Evolutionary conservation across 176 grass and related monocot species (phyloP), one percentile per base, ranked within the genome.

Genomic region (Carex scoparia): DNA sequence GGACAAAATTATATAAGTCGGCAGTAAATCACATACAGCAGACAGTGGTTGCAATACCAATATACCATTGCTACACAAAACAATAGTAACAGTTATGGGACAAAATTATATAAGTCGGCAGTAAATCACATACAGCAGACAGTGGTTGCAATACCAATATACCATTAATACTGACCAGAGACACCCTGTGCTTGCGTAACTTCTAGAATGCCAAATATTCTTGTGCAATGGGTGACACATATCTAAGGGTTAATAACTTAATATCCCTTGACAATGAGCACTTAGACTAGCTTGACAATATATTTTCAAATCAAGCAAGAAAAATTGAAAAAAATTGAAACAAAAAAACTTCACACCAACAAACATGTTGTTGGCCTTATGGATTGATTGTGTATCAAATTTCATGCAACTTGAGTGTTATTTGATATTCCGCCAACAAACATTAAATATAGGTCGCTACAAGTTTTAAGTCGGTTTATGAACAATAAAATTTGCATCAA

Each of bases 21-120:
- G 57, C 27, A 77, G 55, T 77, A 77, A 77, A 78, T 57, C 1
- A 78, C n/a, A 23, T 8, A 78, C 13, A 33, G 23, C 73, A 77
- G 12, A 77, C 51, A 54, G 13, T 77, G 4, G 46, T 55, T 76
- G 19, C 69, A 72, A 40, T 23, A 23, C 23, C 23, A 23, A 23
- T 23, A 65, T 73, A 48, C 46, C 27, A 37, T 37, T 54, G 95
- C 95, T 94, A 86, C 79, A 91, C 54, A 59, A 74, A 48, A 69
- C 6, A 83, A 68, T 75, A 69, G 48, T 32, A 56, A 56, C 51
- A 57, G 55, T 55, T 55, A 54, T 7, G 2, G 5, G 23, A 78
- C 10, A 56, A 16, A 55, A 56, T 57, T 8, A 57, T 35, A 53
- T 13, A 56, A 15, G 11, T 78, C 49, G 7, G 57, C 27, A 77